Conservation (phyloP, 768 basidiomycete species). For the Dioszegia aurantiaca region DNA sequence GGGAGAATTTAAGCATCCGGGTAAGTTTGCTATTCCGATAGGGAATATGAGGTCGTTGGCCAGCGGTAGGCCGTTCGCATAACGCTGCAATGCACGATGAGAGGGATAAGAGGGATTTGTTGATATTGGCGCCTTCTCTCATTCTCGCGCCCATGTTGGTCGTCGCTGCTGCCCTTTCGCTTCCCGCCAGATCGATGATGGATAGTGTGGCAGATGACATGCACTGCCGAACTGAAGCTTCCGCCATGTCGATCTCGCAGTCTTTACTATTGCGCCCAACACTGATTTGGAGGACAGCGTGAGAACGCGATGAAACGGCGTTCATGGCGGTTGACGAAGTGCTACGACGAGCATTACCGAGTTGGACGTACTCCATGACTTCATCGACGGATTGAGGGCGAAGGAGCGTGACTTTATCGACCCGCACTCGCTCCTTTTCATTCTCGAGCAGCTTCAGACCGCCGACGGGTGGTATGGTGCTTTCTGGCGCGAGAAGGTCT, state of each 20-base stretch:
- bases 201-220: conserved; percentile 71
- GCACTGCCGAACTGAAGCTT: conserved; percentile 61
- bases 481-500: conserved; percentile 72
- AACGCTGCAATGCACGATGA: conserved; percentile 98
- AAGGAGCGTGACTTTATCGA: conserved; percentile 77
- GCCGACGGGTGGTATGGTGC: conserved; percentile 61
- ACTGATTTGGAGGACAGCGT: conserved; percentile 95
- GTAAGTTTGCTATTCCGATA: conserved; percentile 99
- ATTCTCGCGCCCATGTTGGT: conserved; percentile 96
- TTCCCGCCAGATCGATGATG: conserved; percentile 96
- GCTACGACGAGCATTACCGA: conserved; percentile 81
- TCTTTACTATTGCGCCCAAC: conserved; percentile 75
- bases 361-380: conserved; percentile 87
- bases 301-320: conserved; percentile 92
- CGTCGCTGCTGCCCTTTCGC: conserved; percentile 93
- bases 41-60: conserved; percentile 81
- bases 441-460: conserved; percentile 92
- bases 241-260: conserved; percentile 71
- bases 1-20: conserved; percentile 91
- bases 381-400: conserved; percentile 80
- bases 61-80: conserved; percentile 68
- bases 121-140: conserved; percentile 98
- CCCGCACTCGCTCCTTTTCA: conserved; percentile 73
- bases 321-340: conserved; percentile 96
- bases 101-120: conserved; percentile 93